Evolutionary conservation across 2,329 filamentous ascomycete species (phyloP).

Genomic region (Fusarium sacchari): DNA sequence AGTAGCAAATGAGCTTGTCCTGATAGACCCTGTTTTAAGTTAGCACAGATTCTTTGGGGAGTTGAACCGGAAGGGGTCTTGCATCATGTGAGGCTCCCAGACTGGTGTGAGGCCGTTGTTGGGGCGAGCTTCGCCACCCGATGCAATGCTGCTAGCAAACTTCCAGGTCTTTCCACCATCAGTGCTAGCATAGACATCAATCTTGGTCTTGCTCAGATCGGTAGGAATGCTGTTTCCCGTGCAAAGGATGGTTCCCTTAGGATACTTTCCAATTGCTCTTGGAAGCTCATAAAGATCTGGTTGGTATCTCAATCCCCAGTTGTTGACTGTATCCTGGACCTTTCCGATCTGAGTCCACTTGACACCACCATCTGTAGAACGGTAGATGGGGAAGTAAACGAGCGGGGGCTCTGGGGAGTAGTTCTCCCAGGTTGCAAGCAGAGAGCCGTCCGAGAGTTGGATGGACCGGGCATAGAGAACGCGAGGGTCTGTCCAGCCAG

Average conservation of each 20-base stretch:
- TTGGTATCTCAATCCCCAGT: slow-evolving; percentile 76
- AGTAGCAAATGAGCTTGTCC: slow-evolving; percentile 71
- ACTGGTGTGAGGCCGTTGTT: slow-evolving; percentile 74
- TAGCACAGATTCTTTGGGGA: neutral
- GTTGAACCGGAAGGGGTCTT: neutral
- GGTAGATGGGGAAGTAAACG: slow-evolving; percentile 65
- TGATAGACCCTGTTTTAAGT: slow-evolving; percentile 58
- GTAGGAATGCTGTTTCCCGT: slow-evolving; percentile 69
- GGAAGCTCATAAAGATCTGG: slow-evolving; percentile 74
- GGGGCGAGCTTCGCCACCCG: slow-evolving; percentile 68
- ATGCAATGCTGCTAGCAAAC: slow-evolving; percentile 73
- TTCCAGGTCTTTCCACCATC: slow-evolving; percentile 72
- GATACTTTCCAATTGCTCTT: slow-evolving; percentile 64
- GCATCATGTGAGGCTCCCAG: slow-evolving; percentile 78
- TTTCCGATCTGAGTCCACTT: slow-evolving; percentile 73
- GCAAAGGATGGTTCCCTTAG: slow-evolving; percentile 70
- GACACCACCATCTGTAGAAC: slow-evolving; percentile 62
- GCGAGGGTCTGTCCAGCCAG: slow-evolving; percentile 53
- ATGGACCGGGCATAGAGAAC: slow-evolving; percentile 58
- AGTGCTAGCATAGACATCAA: slow-evolving; percentile 72
- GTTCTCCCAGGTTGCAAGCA: slow-evolving; percentile 66
- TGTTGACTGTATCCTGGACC: slow-evolving; percentile 71
- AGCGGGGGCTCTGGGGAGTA: slow-evolving; percentile 65
- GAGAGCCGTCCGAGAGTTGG: slow-evolving; percentile 56
- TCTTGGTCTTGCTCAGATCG: slow-evolving; percentile 70